Conservation (phyloP, 2,329 filamentous ascomycete species). For the Immersiporthe knoxdaviesiana region DNA sequence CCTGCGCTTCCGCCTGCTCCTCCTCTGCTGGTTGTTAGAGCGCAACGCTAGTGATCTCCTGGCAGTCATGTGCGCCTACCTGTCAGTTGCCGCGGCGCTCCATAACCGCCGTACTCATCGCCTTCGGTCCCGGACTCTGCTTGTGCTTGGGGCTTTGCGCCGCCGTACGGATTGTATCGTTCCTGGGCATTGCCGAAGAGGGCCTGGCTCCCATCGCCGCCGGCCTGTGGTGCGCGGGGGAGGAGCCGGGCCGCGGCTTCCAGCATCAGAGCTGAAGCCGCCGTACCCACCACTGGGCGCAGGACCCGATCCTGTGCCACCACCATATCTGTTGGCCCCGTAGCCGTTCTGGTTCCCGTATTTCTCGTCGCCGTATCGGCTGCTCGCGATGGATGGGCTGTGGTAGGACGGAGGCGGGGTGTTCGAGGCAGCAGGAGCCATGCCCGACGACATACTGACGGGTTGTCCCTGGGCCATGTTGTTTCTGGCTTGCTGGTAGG, state of each 20-base stretch:
- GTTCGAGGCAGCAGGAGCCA: slow-evolving; percentile 30
- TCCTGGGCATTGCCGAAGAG: slow-evolving; percentile 23
- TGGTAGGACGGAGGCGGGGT: slow-evolving; percentile 39
- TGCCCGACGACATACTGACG: slow-evolving; percentile 34
- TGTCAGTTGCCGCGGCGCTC: slow-evolving; percentile 72
- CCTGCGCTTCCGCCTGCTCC: slow-evolving; percentile 72
- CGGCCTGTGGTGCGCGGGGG: background rate
- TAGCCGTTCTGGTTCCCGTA: slow-evolving; percentile 58
- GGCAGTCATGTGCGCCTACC: background rate
- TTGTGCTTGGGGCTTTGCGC: background rate
- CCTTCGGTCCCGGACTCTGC: background rate
- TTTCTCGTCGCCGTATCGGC: slow-evolving; percentile 58
- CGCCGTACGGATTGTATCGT: slow-evolving; percentile 16
- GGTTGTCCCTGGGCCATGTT: slow-evolving; percentile 38
- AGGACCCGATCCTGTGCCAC: slow-evolving; percentile 36
- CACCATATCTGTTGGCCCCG: slow-evolving; percentile 56
- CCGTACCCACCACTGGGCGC: slow-evolving; percentile 64
- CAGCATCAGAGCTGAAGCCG: slow-evolving; percentile 54
- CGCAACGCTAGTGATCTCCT: rapidly evolving
- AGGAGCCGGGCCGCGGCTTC: slow-evolving; percentile 44
- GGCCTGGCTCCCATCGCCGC: background rate
- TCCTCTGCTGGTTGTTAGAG: slow-evolving; percentile 63
- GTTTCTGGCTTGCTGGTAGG: slow-evolving; percentile 50
- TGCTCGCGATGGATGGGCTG: slow-evolving; percentile 33
- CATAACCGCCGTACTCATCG: slow-evolving; percentile 54